These are phyloP conservation scores for Malus hybrid DNA, from an alignment of 331 rosid genomes.

Conservation along the genomic window DNA sequence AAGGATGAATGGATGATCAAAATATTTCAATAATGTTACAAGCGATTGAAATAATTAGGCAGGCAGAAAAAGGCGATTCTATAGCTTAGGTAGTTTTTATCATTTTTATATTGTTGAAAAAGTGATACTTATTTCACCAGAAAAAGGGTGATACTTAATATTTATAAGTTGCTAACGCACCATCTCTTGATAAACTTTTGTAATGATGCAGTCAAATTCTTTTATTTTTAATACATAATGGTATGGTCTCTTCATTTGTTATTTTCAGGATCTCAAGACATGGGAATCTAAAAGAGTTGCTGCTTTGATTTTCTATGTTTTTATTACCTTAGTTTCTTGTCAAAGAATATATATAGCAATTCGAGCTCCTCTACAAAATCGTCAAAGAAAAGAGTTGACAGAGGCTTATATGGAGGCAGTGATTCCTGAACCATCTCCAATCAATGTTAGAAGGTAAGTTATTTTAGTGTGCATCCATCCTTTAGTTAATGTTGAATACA, in stretches of 20 bases:
- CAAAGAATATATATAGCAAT: slow-evolving; percentile 52
- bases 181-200: slow-evolving; percentile 4
- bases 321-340: slow-evolving; percentile 44
- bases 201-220: neutral
- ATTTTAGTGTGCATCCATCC: neutral
- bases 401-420: slow-evolving; percentile 96
- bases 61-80: too few species aligned
- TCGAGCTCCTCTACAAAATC: slow-evolving; percentile 50
- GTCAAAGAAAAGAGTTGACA: slow-evolving; percentile 54
- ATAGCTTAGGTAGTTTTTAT: too few species aligned
- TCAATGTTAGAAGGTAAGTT: slow-evolving; percentile 57
- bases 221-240: neutral
- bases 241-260: slow-evolving; percentile 4
- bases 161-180: too few species aligned
- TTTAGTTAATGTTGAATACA: neutral
- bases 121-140: too few species aligned
- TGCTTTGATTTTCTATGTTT: slow-evolving; percentile 52
- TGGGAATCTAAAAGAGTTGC: slow-evolving; percentile 78
- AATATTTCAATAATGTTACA: too few species aligned
- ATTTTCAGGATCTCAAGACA: slow-evolving; percentile 57
- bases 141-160: too few species aligned
- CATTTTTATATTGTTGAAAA: too few species aligned
- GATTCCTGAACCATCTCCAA: slow-evolving; percentile 86
- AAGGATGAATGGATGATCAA: neutral
- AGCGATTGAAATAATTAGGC: too few species aligned